Evolutionary conservation across 2,329 filamentous ascomycete species (phyloP).

Genomic region (Thermothelomyces thermophilus): DNA sequence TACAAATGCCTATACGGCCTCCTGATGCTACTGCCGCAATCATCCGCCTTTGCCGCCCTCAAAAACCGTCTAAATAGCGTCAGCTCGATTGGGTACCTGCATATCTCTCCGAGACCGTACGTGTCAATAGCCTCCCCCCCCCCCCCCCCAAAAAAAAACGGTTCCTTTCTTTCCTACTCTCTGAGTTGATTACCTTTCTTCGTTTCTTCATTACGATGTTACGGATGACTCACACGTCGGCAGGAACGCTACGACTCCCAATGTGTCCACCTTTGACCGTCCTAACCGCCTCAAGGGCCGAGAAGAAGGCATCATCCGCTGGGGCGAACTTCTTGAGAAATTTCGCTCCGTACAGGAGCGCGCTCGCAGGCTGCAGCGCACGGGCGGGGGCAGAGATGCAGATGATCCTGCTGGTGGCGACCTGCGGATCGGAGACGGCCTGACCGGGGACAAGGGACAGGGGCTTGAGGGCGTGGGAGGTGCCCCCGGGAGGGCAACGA

Average conservation of each 20-base stretch:
- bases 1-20: slow-evolving; percentile 98
- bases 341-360: slow-evolving; percentile 88
- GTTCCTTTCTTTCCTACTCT: background rate
- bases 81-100: slow-evolving; percentile 91
- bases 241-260: slow-evolving; percentile 42
- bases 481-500: background rate
- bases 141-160: background rate
- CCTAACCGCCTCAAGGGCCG: slow-evolving; percentile 73
- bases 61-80: slow-evolving; percentile 97
- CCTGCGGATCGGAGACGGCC: slow-evolving; percentile 35
- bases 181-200: no score
- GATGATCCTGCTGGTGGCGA: slow-evolving; percentile 37
- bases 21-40: slow-evolving; percentile 96
- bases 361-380: slow-evolving; percentile 63
- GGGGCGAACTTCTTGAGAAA: slow-evolving; percentile 89
- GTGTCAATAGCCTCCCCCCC: slow-evolving; percentile 33
- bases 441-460: background rate
- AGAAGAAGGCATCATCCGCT: slow-evolving; percentile 79
- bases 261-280: slow-evolving; percentile 58
- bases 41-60: slow-evolving; percentile 89
- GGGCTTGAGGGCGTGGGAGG: slow-evolving; percentile 23
- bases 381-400: slow-evolving; percentile 38
- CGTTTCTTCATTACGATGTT: no score
- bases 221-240: slow-evolving; percentile 16
- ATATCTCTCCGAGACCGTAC: slow-evolving; percentile 73